Conservation (phyloP, 2,329 filamentous ascomycete genomes). For the Ceratocystis lukuohia region DNA sequence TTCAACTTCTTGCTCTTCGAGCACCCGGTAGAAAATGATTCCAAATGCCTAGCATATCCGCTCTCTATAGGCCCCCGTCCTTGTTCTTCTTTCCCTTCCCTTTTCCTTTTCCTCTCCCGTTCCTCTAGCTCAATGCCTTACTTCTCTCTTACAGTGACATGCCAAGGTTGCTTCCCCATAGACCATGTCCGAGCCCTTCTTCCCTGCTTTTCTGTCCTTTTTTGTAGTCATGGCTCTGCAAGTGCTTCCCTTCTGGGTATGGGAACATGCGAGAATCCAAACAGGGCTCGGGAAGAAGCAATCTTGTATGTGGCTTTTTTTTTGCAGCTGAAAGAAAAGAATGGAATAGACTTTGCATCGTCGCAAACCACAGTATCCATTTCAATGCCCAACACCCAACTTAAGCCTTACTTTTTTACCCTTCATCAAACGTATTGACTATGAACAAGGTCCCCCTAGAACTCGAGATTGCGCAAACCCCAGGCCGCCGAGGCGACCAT, state of each 20-base stretch:
- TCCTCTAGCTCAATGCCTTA: not conserved
- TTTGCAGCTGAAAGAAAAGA: not conserved
- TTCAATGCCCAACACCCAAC: too few species aligned
- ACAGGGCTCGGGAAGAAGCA: not conserved
- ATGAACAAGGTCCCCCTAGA: not conserved
- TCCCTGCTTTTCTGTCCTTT: too few species aligned
- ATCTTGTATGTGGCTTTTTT: not conserved
- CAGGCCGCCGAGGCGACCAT: not conserved
- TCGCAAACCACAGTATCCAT: not conserved
- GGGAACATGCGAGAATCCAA: too few species aligned
- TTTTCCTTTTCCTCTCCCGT: not conserved
- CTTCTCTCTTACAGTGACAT: not conserved
- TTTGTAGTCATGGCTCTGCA: too few species aligned
- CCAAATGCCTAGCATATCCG: not conserved
- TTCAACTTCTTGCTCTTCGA: not conserved
- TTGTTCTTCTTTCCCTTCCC: not conserved
- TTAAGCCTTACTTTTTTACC: too few species aligned
- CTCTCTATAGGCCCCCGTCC: not conserved
- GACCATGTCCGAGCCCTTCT: too few species aligned
- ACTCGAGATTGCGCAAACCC: not conserved
- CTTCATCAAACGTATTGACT: not conserved
- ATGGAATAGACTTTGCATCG: not conserved
- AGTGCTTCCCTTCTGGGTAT: too few species aligned
- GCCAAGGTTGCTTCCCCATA: not conserved
- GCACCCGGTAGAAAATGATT: not conserved